A percentile compares a stretch with the other conserved stretches of the same genome.
phyloP scores from a whole-genome alignment of 164 flowering plant species.

The Cinnamomum chago region DNA sequence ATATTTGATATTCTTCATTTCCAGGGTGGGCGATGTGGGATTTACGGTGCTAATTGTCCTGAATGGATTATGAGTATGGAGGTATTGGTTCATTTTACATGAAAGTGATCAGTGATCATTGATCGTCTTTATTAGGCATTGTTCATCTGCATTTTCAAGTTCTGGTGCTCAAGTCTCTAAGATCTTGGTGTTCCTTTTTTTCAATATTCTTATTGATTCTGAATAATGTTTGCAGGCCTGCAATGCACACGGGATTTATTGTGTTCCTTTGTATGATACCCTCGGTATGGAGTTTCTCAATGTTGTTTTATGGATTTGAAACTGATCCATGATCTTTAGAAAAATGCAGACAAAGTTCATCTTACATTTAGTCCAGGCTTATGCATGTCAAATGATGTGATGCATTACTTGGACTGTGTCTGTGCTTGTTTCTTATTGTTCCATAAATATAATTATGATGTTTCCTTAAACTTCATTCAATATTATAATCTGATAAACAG shows the following conservation, averaged over 20 bases:
- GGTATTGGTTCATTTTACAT: slow-evolving; percentile 34
- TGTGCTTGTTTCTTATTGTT: not conserved
- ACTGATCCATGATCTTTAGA: not conserved
- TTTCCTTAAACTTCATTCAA: not conserved
- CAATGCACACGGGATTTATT: slow-evolving; percentile 92
- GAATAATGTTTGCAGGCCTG: slow-evolving; percentile 68
- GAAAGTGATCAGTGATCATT: not conserved
- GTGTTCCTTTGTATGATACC: slow-evolving; percentile 95
- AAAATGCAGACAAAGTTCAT: not conserved
- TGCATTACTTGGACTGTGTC: not conserved
- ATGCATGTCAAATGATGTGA: not conserved
- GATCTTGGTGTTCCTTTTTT: not conserved
- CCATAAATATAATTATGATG: not conserved
- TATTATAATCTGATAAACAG: not conserved
- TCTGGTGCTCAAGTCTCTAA: not conserved
- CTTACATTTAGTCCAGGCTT: not conserved
- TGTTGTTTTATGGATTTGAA: not conserved
- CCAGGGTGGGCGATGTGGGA: slow-evolving; percentile 89
- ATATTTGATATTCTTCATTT: slow-evolving; percentile 10
- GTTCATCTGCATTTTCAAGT: not conserved
- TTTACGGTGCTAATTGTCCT: slow-evolving; percentile 78
- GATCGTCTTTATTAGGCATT: not conserved
- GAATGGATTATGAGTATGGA: slow-evolving; percentile 97
- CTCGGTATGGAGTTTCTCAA: slow-evolving; percentile 56
- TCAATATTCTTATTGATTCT: slow-evolving; percentile 3